phyloP scores from a whole-genome alignment of 345 rosid genomes.

The Hibiscus trionum region DNA sequence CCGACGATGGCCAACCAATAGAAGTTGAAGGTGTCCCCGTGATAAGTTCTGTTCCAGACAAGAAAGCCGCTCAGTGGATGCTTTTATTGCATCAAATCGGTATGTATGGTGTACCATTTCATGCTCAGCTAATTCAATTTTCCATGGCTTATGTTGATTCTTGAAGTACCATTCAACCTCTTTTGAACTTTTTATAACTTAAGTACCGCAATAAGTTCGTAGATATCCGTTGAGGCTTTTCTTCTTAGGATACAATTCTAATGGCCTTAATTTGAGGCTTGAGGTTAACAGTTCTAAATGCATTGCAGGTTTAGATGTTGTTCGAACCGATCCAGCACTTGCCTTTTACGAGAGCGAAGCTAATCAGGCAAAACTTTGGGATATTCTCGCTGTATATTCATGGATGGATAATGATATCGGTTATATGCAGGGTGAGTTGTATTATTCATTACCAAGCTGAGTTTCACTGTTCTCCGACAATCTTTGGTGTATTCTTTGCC shows the following conservation, averaged over 20 bases:
- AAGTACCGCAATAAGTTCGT: neutral
- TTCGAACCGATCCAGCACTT: slow-evolving; percentile 79
- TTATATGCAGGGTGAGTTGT: slow-evolving; percentile 67
- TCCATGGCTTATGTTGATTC: neutral
- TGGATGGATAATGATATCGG: slow-evolving; percentile 88
- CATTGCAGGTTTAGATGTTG: slow-evolving; percentile 77
- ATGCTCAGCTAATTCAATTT: slow-evolving; percentile 1
- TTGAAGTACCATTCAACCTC: neutral
- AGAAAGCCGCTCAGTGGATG: slow-evolving; percentile 79
- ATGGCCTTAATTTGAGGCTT: neutral
- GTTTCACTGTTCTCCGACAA: neutral
- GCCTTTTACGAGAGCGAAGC: slow-evolving; percentile 58
- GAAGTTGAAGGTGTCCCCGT: slow-evolving; percentile 32
- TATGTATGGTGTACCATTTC: slow-evolving; percentile 20
- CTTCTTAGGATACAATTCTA: neutral
- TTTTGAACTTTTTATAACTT: neutral
- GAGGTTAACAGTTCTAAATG: slow-evolving; percentile 3
- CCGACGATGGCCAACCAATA: slow-evolving; percentile 54
- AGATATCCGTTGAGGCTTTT: neutral
- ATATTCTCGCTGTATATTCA: slow-evolving; percentile 73
- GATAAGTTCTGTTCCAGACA: slow-evolving; percentile 39
- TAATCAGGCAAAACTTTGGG: slow-evolving; percentile 83
- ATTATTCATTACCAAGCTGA: neutral
- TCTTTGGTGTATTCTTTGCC: slow-evolving; percentile 8
- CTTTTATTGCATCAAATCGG: slow-evolving; percentile 78